Evolutionary conservation across 345 rosid genomes (phyloP), one percentile per base, ranked within the genome.

Genomic region (Noccaea bulbosa): DNA sequence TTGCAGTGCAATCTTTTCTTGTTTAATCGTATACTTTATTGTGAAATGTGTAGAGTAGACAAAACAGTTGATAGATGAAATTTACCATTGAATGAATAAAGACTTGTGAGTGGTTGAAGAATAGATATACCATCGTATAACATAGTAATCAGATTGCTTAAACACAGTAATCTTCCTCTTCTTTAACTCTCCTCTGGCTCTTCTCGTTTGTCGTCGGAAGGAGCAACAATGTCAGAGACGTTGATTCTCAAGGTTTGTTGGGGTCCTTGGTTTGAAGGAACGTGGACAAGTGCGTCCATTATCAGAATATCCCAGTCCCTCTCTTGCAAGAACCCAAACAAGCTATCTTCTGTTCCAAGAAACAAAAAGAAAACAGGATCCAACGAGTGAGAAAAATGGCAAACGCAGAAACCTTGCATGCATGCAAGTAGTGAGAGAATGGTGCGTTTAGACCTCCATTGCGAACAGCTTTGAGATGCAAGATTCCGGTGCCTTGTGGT

Each of bases 391-490:
- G 24, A 12, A 34, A 2, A n/a, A 6, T 11, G 22, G 44, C 10
- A 35, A 62, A 39, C 17, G 53, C 69, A 50, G 35, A 34, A 4
- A 52, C 37, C 22, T 39, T 17, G n/a, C 22, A 65, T 17, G n/a
- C 22, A 65, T 17, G 27, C 43, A 34, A 45, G 45, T 41, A 43
- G 2, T 16, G n/a, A 4, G 55, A 34, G 20, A 32, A 12, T 47
- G 11, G 5, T 43, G 39, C 5, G 15, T 46, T 33, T 12, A 17
- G 56, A 60, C 97, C 94, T 83, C 84, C 91, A 63, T 82, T 81
- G 55, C 83, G 83, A 67, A 93, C 85, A 24, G 98, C 98, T 84
- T 93, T 93, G 74, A 91, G 80, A 77, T 82, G 95, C 71, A 93
- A 62, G 43, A 88, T 80, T 59, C 97, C 98, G 7, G 61, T 40